Base-by-base conservation (phyloP, 768 basidiomycete genomes). In the Russula foetens region DNA sequence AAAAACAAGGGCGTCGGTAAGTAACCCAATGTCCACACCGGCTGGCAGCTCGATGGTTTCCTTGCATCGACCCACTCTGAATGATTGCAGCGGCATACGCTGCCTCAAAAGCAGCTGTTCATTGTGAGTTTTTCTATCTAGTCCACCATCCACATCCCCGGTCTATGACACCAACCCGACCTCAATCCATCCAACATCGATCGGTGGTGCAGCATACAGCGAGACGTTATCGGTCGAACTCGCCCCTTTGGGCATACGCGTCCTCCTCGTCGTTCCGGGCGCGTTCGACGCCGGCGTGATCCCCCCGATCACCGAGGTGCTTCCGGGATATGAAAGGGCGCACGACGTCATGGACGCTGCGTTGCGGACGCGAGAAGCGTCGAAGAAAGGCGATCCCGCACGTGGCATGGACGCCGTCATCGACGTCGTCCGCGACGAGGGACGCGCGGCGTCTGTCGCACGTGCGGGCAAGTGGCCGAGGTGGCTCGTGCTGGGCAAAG, bases 251-350 rank as follows among this genome's bases (percentile, higher is more conserved):
- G 63, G 61, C 56, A 68, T 71, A 61, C 64, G 65, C 47, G 64
- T 69, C 26, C 58, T 70, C 35, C 56, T 68, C 56, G 66, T 71
- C 58, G 61, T 63, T 17, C 71, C 71, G n/a, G 67, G 68, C 24
- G 50, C 54, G 5, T 67, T 71, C 56, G 58, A 67, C 35, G 67
- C 69, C 5, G 29, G 46, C 6, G 50, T 58, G 41, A 54, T 24
- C 38, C 50, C 24, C 7, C 53, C 21, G n/a, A 21, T 33, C 28
- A 39, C 44, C 14, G 31, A 48, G 39, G 39, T 23, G 28, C 35
- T 9, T 38, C 35, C 51, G 6, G 35, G 33, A 6, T 24, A 45
- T 24, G 41, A 49, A 35, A 12, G n/a, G 2, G 28, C 35, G 21
- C 56, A 47, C 28, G 29, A 52, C 41, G 54, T 56, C 33, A 61